Conservation (phyloP, 2,329 filamentous ascomycete species). For the Pestalotiopsis sp. region DNA sequence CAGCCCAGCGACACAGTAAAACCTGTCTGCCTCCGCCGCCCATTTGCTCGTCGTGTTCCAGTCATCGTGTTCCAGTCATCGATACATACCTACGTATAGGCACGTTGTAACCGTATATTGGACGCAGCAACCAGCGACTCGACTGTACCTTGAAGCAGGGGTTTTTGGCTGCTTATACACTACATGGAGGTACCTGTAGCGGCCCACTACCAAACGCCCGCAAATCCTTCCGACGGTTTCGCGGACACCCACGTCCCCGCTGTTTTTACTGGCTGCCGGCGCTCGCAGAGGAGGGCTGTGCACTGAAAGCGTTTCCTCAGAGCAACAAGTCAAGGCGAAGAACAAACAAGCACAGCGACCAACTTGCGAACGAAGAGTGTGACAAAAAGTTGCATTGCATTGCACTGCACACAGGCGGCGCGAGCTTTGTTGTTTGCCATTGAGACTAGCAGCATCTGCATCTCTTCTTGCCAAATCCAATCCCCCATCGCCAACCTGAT, state of each 20-base stretch:
- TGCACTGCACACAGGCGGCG: not conserved
- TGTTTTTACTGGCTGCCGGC: conserved; percentile 12
- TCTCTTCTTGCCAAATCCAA: not conserved
- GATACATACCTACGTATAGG: too few relatives aligned
- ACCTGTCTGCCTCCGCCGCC: not conserved
- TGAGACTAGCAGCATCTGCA: not conserved
- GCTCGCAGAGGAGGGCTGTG: conserved; percentile 9
- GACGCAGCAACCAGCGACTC: too few relatives aligned
- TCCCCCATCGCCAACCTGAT: not conserved
- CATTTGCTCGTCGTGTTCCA: too few relatives aligned
- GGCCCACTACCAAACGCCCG: conserved; percentile 3
- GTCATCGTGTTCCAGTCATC: too few relatives aligned
- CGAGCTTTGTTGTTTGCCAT: not conserved
- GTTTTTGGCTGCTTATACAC: not conserved
- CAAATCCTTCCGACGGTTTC: not conserved
- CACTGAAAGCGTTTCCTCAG: conserved; percentile 10
- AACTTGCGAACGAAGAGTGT: not conserved
- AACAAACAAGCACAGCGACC: not conserved
- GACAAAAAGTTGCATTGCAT: not conserved
- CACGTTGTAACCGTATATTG: too few relatives aligned
- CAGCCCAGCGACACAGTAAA: not conserved
- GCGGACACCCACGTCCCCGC: conserved; percentile 1
- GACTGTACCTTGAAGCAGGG: not conserved
- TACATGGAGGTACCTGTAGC: not conserved
- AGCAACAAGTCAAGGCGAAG: conserved; percentile 1